These are phyloP conservation scores for Rubia tinctorum DNA, from an alignment of 305 asterid genomes.

Conservation along the genomic window DNA sequence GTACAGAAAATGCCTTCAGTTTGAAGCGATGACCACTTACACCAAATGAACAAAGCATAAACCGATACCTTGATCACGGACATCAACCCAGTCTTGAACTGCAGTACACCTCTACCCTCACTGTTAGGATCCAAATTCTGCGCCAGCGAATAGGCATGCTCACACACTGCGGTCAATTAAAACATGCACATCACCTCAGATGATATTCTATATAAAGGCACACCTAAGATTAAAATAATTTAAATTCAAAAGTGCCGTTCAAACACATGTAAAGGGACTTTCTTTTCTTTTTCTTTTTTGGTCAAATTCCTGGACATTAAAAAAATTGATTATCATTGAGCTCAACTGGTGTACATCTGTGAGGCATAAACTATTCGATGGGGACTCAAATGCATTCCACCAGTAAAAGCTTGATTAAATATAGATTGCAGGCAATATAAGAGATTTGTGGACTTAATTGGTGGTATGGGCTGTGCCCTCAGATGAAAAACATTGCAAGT, in stretches of 20 bases:
- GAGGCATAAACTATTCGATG: neutral
- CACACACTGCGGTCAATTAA: constrained; percentile 69
- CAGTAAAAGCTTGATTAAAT: neutral
- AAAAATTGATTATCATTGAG: neutral
- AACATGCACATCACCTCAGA: neutral
- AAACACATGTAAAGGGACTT: neutral
- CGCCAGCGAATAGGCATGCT: constrained; percentile 93
- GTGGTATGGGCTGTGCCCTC: neutral
- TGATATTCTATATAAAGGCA: neutral
- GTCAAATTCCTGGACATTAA: neutral
- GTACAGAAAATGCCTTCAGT: neutral
- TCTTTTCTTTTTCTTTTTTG: neutral
- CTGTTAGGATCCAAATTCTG: constrained; percentile 98
- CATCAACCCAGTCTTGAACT: constrained; percentile 98
- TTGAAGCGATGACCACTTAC: neutral
- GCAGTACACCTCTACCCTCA: constrained; percentile 97
- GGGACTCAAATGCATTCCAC: neutral
- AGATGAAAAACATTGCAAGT: neutral
- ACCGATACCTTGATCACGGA: constrained; percentile 89
- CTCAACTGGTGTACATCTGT: neutral
- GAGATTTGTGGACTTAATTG: neutral
- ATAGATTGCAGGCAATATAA: neutral
- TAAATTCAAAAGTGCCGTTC: neutral
- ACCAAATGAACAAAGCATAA: neutral
- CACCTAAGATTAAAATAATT: neutral